Conservation (phyloP, 1,284 basidiomycete genomes). For the Leccinum subatratum region DNA sequence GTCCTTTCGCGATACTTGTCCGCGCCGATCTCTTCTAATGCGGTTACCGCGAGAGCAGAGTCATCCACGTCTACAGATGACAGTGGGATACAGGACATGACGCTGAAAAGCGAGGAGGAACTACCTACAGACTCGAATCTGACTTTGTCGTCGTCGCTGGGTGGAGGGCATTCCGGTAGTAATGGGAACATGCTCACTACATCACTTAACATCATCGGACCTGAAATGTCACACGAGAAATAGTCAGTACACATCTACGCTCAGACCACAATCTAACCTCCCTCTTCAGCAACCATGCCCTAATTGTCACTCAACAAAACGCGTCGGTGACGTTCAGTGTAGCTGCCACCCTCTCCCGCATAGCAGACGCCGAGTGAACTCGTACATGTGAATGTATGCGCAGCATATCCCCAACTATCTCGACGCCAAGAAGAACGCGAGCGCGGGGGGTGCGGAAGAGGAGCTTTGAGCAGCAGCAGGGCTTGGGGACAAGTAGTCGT, state of each 20-base stretch:
- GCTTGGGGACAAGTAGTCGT: slow-evolving; percentile 28
- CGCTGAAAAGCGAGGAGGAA: slow-evolving; percentile 9
- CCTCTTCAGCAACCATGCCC: slow-evolving; percentile 56
- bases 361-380: slow-evolving; percentile 74
- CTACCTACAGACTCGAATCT: slow-evolving; percentile 10
- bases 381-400: slow-evolving; percentile 67
- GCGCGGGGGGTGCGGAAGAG: slow-evolving; percentile 37
- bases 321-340: slow-evolving; percentile 53
- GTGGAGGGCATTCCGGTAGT: slow-evolving; percentile 10
- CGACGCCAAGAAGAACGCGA: slow-evolving; percentile 45
- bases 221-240: slow-evolving; percentile 74
- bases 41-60: slow-evolving; percentile 11
- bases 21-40: slow-evolving; percentile 40
- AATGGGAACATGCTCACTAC: slow-evolving; percentile 64
- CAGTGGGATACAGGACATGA: slow-evolving; percentile 4
- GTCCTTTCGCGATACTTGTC: slow-evolving; percentile 90
- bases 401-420: slow-evolving; percentile 42
- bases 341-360: slow-evolving; percentile 58
- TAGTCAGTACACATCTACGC: slow-evolving; percentile 45
- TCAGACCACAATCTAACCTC: slow-evolving; percentile 3
- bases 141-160: slow-evolving; percentile 10
- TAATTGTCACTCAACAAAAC: slow-evolving; percentile 60
- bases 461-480: slow-evolving; percentile 38
- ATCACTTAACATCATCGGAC: slow-evolving; percentile 69
- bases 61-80: slow-evolving; percentile 9